Base-by-base conservation (phyloP, 176 grass and related monocot genomes). In the Aegilops tauschii region DNA sequence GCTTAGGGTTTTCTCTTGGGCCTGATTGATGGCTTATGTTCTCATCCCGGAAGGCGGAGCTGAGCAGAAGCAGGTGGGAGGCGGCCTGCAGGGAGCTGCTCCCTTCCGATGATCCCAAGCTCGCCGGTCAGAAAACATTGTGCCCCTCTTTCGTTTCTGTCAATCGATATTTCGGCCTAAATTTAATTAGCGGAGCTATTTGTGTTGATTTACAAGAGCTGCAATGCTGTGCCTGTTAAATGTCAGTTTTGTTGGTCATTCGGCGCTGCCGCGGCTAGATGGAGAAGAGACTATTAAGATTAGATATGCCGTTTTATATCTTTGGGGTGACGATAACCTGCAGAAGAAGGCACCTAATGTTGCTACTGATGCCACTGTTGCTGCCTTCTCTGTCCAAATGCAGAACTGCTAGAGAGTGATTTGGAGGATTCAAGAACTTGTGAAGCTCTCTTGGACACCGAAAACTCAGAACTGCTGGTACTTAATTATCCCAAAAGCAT, bases 391-490 rank as follows among this genome's bases (percentile, higher is more conserved):
- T 56, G 30, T 76, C 52, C 54, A 12, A 12, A 42, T 87, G 9
- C 85, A 95, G 88, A 90, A 18, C 75, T 92, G 3, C 23, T 31
- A 6, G 71, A 90, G 35, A 77, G 12, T 67, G 88, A 88, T 30
- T 23, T 88, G 76, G 76, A 90, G 42, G 80, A 76, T 28, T 88
- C 86, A 50, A 62, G 35, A 66, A 36, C 28, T 62, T 82, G 35
- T 61, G 29, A 79, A 27, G 59, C 28, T 21, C 27, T 49, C 68
- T 86, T 95, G 71, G 52, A 66, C 45, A 76, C 45, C 0, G 88
- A 95, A 86, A 90, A 89, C 13, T 11, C 59, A 16, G 58, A 89
- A 3, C 44, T 91, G 5, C 87, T 87, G 80, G 92, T 94, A 82
- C 34, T 69, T 82, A 6, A 8, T 54, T 18, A 17, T 54, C 29